Conservation (phyloP, 1,139 yeast species). For the Yamadazyma blattariae region DNA sequence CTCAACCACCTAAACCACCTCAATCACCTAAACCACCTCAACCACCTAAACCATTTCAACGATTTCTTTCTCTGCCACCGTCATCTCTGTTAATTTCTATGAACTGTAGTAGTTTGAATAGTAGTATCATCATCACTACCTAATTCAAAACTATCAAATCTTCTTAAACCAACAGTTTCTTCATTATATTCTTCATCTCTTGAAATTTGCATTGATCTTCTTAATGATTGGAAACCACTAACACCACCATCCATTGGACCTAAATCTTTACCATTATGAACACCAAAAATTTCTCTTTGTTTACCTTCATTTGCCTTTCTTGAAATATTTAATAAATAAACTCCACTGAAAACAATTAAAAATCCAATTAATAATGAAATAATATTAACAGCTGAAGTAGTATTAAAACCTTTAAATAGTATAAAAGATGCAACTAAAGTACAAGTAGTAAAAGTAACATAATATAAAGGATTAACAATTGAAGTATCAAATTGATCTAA, state of each 20-base stretch:
- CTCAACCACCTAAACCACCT: too few species aligned
- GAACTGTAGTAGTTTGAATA: not conserved
- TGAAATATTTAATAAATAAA: slow-evolving; percentile 75
- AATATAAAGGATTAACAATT: slow-evolving; percentile 86
- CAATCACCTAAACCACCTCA: too few species aligned
- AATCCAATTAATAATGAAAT: slow-evolving; percentile 87
- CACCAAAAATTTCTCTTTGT: slow-evolving; percentile 56
- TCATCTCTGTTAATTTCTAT: not conserved
- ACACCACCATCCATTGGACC: slow-evolving; percentile 83
- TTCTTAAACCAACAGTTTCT: slow-evolving; percentile 57
- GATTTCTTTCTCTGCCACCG: too few species aligned
- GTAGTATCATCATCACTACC: slow-evolving; percentile 38
- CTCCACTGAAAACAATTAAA: slow-evolving; percentile 84
- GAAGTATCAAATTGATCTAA: slow-evolving; percentile 91
- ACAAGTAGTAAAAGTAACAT: slow-evolving; percentile 88
- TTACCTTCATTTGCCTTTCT: slow-evolving; percentile 61
- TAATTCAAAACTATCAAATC: slow-evolving; percentile 61
- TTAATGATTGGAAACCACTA: slow-evolving; percentile 63
- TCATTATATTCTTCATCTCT: slow-evolving; percentile 50
- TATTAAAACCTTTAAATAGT: slow-evolving; percentile 83
- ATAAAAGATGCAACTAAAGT: slow-evolving; percentile 86
- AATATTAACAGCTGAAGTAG: slow-evolving; percentile 75
- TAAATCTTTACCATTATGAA: slow-evolving; percentile 54
- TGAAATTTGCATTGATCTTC: slow-evolving; percentile 65
- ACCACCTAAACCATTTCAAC: too few species aligned